Evolutionary conservation across 345 rosid genomes (phyloP).

Genomic region (Rhodamnia rubescens): DNA sequence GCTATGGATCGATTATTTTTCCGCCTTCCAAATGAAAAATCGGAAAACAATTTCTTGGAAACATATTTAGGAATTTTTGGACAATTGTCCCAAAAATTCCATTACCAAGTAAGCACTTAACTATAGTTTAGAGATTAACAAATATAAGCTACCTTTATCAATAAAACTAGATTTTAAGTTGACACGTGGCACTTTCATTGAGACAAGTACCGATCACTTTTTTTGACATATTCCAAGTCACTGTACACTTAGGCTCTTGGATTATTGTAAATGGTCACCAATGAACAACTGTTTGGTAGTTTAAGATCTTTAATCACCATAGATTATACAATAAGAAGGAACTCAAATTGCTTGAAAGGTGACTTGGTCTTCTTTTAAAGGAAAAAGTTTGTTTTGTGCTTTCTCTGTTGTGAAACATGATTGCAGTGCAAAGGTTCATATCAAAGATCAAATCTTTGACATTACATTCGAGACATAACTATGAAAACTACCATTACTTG

Average conservation of each 20-base stretch:
- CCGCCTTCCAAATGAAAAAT: not conserved
- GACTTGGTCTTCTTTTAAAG: not conserved
- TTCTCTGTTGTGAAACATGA: not conserved
- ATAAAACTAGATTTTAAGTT: not conserved
- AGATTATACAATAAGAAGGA: not conserved
- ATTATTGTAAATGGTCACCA: not conserved
- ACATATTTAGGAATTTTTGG: no score
- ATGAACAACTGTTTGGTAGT: not conserved
- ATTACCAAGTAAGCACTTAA: not conserved
- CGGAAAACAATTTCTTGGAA: no score
- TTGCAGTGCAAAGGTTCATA: not conserved
- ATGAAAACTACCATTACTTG: not conserved
- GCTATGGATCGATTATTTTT: no score
- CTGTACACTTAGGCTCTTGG: not conserved
- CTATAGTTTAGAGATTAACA: not conserved
- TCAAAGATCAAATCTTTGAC: not conserved
- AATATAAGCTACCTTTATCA: not conserved
- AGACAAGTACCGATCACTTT: not conserved
- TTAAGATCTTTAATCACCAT: no score
- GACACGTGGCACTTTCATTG: not conserved
- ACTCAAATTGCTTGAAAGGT: not conserved
- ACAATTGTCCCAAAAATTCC: not conserved
- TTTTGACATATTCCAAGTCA: not conserved
- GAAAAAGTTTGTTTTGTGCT: not conserved
- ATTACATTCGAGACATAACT: not conserved